Evolutionary conservation across 2,329 filamentous ascomycete genomes (phyloP), one percentile per base, ranked within the genome.

Genomic region (Ceratocystis variospora): DNA sequence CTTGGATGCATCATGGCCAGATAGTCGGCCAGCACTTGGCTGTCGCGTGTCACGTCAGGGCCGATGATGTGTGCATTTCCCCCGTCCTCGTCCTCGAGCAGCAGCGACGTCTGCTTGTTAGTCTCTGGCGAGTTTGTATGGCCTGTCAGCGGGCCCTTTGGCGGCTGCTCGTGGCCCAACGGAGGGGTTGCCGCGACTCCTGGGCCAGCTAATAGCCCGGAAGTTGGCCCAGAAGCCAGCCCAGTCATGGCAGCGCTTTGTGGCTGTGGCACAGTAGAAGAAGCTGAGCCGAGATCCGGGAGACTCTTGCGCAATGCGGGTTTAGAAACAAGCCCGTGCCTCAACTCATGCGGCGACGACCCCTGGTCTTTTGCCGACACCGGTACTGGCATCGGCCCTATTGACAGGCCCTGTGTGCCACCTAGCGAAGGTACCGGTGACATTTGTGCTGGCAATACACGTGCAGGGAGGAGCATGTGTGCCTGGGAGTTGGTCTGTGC

Each of bases 11-110:
- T 22, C 67, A 68, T 65, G 12, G 79, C 79, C 67, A 85, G 78
- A 66, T 83, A 84, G 63, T 82, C 79, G n/a, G 83, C 80, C 59
- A 86, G 76, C 10, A 86, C 78, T 64, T 85, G 82, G 0, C 80
- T 83, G 73, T 86, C 83, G 62, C 80, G 80, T 4, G 81, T 83
- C 5, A 81, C 78, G 5, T 82, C 81, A 0, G 83, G 83, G 0
- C 83, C 82, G 63, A 86, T 79, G 67, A 86, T 84, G 69, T 84
- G 80, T 2, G 78, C 76, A 68, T 77, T 79, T 8, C 74, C 73
- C 64, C 76, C 77, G 67, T 75, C 76, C 53, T 72, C 72, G 25
- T 74, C 72, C 5, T 70, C 70, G 8, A 74, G 63, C 2, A 72
- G 68, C 61, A 76, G 66, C 3, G 73, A 71, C 3, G 73, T 67